Conservation (phyloP, 352 stramenopile species). For the Phytopythium chamaehyphon region DNA sequence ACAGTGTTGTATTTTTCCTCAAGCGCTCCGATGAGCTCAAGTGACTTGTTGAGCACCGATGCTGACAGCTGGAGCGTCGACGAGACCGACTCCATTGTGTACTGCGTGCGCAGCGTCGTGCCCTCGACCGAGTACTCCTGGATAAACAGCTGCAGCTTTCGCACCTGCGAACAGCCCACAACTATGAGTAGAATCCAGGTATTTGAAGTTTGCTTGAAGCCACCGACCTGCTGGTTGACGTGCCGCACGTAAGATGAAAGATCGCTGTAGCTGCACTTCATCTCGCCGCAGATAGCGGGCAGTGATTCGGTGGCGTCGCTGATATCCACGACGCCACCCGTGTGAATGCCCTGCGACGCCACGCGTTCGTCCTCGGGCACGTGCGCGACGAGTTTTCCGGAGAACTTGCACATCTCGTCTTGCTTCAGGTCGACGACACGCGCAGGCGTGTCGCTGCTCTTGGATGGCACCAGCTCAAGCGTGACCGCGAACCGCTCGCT, state of each 20-base stretch:
- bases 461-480: slow-evolving; percentile 52
- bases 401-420: slow-evolving; percentile 52
- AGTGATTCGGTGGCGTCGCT: slow-evolving; percentile 46
- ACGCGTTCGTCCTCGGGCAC: slow-evolving; percentile 36
- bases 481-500: slow-evolving; percentile 35
- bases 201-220: not conserved
- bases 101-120: slow-evolving; percentile 36
- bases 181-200: not conserved
- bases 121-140: slow-evolving; percentile 9
- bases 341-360: slow-evolving; percentile 53
- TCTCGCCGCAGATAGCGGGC: slow-evolving; percentile 59
- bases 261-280: slow-evolving; percentile 64
- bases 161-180: slow-evolving; percentile 1
- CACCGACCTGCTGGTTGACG: slow-evolving; percentile 47
- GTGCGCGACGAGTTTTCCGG: slow-evolving; percentile 40
- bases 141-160: slow-evolving; percentile 22
- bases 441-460: slow-evolving; percentile 27
- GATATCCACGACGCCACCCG: slow-evolving; percentile 63
- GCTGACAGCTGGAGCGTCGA: slow-evolving; percentile 50
- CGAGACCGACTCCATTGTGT: slow-evolving; percentile 50
- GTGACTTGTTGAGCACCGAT: slow-evolving; percentile 49
- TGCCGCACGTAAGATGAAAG: slow-evolving; percentile 40
- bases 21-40: slow-evolving; percentile 49
- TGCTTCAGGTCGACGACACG: slow-evolving; percentile 55
- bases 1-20: slow-evolving; percentile 15